Percentiles rank a stretch among this genome's conserved stretches.
phyloP scores from a whole-genome alignment of 2,329 filamentous ascomycete genomes.

The Shiraia bambusicola region DNA sequence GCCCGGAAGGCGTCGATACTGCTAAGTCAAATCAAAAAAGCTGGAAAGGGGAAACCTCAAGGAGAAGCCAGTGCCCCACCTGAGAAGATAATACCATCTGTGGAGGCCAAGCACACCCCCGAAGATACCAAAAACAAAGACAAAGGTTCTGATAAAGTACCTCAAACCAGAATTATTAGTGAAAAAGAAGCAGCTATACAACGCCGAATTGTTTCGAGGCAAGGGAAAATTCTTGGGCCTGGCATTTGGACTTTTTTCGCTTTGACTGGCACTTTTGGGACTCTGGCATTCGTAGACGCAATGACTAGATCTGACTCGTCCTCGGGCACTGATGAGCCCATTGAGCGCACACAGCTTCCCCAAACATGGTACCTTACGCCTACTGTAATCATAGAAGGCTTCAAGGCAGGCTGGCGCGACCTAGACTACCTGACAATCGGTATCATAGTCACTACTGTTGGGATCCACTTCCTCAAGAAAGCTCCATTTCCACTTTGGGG shows the following conservation, averaged over 20 bases:
- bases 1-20: no score
- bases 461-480: conserved; percentile 8
- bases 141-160: background rate
- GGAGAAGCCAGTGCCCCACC: background rate
- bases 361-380: conserved; percentile 16
- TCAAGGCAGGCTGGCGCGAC: conserved; percentile 13
- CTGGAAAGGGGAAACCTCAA: background rate
- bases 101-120: no score
- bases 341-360: conserved; percentile 6
- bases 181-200: conserved; percentile 6
- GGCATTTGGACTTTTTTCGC: conserved; percentile 15
- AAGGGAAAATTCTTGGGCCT: conserved; percentile 12
- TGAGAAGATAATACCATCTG: background rate
- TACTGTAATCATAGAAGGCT: conserved; percentile 8
- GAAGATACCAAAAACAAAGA: background rate
- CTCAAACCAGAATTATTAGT: conserved; percentile 1
- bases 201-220: conserved; percentile 6
- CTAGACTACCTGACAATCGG: conserved; percentile 18
- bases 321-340: conserved; percentile 1
- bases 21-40: no score
- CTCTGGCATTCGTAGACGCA: conserved; percentile 14
- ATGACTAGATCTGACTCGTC: conserved; percentile 3
- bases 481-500: conserved; percentile 10
- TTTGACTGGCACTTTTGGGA: conserved; percentile 8
- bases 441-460: conserved; percentile 7